Evolutionary conservation across 2,329 filamentous ascomycete genomes (phyloP).

Genomic region (Metarhizium album): DNA sequence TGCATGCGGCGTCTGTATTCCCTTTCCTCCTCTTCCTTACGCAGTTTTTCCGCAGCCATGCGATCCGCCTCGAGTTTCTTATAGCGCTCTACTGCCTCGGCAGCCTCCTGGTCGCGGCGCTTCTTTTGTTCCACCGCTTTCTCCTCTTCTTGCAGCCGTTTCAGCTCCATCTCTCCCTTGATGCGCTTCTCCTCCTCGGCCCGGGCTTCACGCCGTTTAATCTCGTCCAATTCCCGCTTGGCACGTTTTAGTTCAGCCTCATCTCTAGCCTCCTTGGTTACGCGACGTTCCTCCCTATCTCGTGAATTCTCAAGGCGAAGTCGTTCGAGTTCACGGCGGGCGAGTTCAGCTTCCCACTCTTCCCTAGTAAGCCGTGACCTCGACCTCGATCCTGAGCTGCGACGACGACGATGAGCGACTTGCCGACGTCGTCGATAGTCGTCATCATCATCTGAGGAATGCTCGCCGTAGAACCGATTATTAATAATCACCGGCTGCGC

Average conservation of each 20-base stretch:
- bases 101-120: slow-evolving; percentile 33
- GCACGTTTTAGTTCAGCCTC: slow-evolving; percentile 39
- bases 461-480: slow-evolving; percentile 41
- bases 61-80: slow-evolving; percentile 39
- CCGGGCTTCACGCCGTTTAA: slow-evolving; percentile 34
- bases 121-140: slow-evolving; percentile 33
- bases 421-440: slow-evolving; percentile 15
- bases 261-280: slow-evolving; percentile 31
- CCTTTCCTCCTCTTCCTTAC: slow-evolving; percentile 37
- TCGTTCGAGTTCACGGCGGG: slow-evolving; percentile 33
- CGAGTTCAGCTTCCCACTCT: slow-evolving; percentile 29
- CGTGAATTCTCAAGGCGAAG: slow-evolving; percentile 31
- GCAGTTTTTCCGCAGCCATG: slow-evolving; percentile 33
- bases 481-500: slow-evolving; percentile 44
- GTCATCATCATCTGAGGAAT: slow-evolving; percentile 32
- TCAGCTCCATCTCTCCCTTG: slow-evolving; percentile 39
- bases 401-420: slow-evolving; percentile 16
- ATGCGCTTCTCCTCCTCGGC: slow-evolving; percentile 40
- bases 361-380: slow-evolving; percentile 26
- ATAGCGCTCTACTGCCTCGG: slow-evolving; percentile 39
- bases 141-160: slow-evolving; percentile 35
- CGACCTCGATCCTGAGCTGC: slow-evolving; percentile 12
- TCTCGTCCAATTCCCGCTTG: slow-evolving; percentile 36
- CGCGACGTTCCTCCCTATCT: slow-evolving; percentile 24
- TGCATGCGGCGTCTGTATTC: slow-evolving; percentile 46